Evolutionary conservation across 768 basidiomycete genomes (phyloP).

Genomic region (Hericium alpestre): DNA sequence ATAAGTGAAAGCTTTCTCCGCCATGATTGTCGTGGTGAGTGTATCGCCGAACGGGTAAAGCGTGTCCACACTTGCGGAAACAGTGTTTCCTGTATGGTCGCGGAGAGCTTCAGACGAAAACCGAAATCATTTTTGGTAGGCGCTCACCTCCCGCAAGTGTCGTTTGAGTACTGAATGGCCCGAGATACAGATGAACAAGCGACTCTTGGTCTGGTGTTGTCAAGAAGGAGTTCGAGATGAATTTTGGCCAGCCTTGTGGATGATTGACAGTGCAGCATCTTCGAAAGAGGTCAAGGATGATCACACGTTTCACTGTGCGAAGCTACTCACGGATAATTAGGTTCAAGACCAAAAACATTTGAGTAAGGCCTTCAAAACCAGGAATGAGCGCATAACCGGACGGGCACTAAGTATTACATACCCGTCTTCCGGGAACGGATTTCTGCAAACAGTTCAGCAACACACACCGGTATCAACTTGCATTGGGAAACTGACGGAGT

Average conservation of each 20-base stretch:
- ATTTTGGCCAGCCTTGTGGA: slow-evolving; percentile 47
- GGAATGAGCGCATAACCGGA: background rate
- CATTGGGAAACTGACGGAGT: slow-evolving; percentile 26
- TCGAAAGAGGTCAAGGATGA: background rate
- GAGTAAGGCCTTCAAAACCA: background rate
- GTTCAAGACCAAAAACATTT: background rate
- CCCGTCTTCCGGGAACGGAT: background rate
- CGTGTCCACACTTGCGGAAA: slow-evolving; percentile 36
- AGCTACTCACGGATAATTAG: background rate
- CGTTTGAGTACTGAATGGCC: slow-evolving; percentile 33
- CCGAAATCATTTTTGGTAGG: background rate
- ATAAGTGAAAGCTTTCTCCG: slow-evolving; percentile 34
- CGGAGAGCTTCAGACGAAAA: background rate
- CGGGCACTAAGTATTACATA: background rate
- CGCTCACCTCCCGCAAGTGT: slow-evolving; percentile 29
- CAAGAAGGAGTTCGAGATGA: slow-evolving; percentile 41
- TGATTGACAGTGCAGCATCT: slow-evolving; percentile 45
- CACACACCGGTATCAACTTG: background rate
- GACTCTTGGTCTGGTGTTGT: slow-evolving; percentile 34
- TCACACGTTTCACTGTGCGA: background rate
- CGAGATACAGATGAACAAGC: slow-evolving; percentile 38
- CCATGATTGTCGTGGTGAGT: slow-evolving; percentile 34
- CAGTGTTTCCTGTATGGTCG: slow-evolving; percentile 25
- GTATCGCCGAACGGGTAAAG: slow-evolving; percentile 42
- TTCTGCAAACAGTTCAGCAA: background rate